Evolutionary conservation across 768 basidiomycete species (phyloP), one percentile per base, ranked within the genome.

Genomic region (Sporobolomyces phaffii): DNA sequence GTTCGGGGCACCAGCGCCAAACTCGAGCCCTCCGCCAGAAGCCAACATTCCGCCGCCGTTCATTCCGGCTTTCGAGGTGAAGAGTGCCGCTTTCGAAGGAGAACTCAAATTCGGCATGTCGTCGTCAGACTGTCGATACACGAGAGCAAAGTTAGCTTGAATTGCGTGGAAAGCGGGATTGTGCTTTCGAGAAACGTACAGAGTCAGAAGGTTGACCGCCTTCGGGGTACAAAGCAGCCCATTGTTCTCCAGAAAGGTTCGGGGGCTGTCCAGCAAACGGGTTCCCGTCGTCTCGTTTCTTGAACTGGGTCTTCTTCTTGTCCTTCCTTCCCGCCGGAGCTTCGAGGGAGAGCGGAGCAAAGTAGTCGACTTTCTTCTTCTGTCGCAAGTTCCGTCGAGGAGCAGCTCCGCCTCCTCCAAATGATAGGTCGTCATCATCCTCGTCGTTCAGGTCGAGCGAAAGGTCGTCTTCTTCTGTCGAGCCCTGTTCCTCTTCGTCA

Each of bases 361-460:
- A 65, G 59, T 74, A 74, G 54, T 74, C 57, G 36, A 74, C 49
- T 43, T 64, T 41, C 11, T 58, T 62, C 65, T 72, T 74, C 49
- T 70, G 57, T 6, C 72, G 26, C 3, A 73, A 50, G n/a, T 44
- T 38, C 3, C 70, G 50, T 8, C 62, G 38, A 4, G 53, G 24
- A 2, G 31, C 28, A 9, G 51, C 41, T 5, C 57, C 61, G 60
- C 67, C 29, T 49, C 52, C 43, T 33, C 66, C 57, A 22, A 52
- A 41, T 38, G 40, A 36, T n/a, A 56, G 60, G 31, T 64, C 59
- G 36, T 66, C 64, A 14, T 54, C 62, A 2, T 45, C 38, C 22
- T 64, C 59, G 38, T 65, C 54, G 43, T 34, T 26, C 47, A 47
- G 33, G 38, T 65, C 64, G 59, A 64, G 56, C 31, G 64, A 62